Evolutionary conservation across 208 protist genomes (phyloP), one percentile per base, ranked within the genome.

Genomic region (Polymyxa betae): DNA sequence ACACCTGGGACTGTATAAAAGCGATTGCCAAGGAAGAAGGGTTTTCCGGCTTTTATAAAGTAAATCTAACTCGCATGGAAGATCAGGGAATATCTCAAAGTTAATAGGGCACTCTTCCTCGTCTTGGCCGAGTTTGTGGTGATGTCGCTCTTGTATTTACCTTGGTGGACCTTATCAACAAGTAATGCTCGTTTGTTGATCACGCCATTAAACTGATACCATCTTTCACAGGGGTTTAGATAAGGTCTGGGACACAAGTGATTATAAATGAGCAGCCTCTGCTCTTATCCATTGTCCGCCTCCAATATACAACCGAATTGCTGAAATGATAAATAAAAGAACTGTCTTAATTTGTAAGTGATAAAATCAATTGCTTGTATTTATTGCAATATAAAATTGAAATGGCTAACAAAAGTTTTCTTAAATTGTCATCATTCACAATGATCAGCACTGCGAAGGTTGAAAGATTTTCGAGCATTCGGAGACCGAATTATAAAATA

Each of bases 61-160:
- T 66, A 32, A 29, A 29, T 66, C 29, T 16, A 16, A 66, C 54
- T 16, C 54, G 29, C 29, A 29, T 16, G 20, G 20, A 32, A 16
- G 16, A 29, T 29, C 20, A 66, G 16, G 16, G 54, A 16, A 32
- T 66, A 32, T 29, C 54, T 16, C 54, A 16, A 29, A 16, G 54
- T 66, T 29, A 66, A 66, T 29, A 66, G 54, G 54, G 54, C 54
- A 66, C 54, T 66, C 20, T 66, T 32, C 54, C 54, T 66, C 54
- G 54, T 32, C 54, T 66, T 29, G 54, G 54, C 54, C 16, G 54
- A 66, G 54, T 66, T 16, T 66, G 54, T 29, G 54, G 54, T 29
- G 54, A 66, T 66, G 54, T 66, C 54, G 54, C 54, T 66, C 54
- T 66, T 16, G 54, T 66, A 29, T 66, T 66, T 66, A 66, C 54